Evolutionary conservation across 192 early-diverging fungal species (phyloP).

Genomic region (Mycoemilia scoparia): DNA sequence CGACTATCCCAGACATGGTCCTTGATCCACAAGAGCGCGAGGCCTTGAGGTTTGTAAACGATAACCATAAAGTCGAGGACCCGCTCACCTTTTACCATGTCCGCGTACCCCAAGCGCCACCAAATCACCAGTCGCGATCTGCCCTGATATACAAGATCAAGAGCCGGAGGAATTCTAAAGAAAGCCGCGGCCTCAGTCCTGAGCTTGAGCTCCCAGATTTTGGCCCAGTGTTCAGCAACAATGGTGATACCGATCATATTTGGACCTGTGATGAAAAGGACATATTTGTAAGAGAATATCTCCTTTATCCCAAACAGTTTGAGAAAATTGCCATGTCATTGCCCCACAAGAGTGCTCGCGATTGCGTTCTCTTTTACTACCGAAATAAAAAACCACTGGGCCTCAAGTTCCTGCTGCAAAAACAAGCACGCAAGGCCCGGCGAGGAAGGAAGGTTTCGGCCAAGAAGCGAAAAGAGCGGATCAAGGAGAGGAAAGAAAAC

Average conservation of each 20-base stretch:
- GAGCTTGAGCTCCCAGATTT: too few species aligned
- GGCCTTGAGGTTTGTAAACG: conserved; percentile 35
- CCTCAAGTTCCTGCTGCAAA: conserved; percentile 42
- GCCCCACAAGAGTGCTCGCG: conserved; percentile 41
- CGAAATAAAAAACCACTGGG: conserved; percentile 55
- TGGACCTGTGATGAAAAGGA: conserved; percentile 50
- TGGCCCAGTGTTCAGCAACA: conserved; percentile 25
- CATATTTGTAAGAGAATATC: conserved; percentile 43
- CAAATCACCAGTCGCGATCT: conserved; percentile 5
- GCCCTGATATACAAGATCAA: too few species aligned
- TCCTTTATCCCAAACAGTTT: conserved; percentile 57
- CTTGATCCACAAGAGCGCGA: conserved; percentile 35
- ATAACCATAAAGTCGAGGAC: conserved; percentile 35
- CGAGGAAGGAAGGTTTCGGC: conserved; percentile 21
- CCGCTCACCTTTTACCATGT: conserved; percentile 44
- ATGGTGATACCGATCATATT: conserved; percentile 31
- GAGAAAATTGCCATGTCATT: conserved; percentile 46
- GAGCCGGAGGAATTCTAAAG: too few species aligned
- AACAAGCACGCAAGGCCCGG: conserved; percentile 14
- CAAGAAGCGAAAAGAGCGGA: conserved; percentile 27
- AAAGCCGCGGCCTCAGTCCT: too few species aligned
- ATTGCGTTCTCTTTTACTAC: conserved; percentile 64
- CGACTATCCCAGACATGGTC: conserved; percentile 55
- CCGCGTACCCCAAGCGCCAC: conserved; percentile 9
- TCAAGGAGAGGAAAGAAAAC: conserved; percentile 12